Percentiles rank a stretch among this genome's conserved stretches.
Evolutionary conservation across 441 rosid species (phyloP).

Genomic region (Bruguiera hainesii): DNA sequence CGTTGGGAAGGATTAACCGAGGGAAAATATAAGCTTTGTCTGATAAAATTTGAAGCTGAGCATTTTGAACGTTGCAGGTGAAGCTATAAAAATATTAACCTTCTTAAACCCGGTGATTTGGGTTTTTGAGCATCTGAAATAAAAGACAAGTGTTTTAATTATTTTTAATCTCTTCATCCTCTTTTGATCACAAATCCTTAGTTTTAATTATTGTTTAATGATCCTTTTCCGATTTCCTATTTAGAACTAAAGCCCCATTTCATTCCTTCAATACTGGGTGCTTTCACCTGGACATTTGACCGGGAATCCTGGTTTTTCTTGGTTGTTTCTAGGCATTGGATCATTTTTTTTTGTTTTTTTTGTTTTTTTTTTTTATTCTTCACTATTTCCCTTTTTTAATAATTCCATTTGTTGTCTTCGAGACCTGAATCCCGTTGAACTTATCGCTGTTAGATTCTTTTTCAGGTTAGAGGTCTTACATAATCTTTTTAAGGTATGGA

Average conservation of each 20-base stretch:
- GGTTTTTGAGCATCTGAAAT: constrained; percentile 7
- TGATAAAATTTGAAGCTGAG: neutral
- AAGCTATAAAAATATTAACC: constrained; percentile 3
- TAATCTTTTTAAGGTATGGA: constrained; percentile 36
- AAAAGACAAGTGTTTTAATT: constrained; percentile 8
- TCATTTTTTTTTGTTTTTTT: neutral
- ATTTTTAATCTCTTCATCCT: constrained; percentile 17
- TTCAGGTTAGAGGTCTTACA: constrained; percentile 20
- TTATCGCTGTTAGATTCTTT: constrained; percentile 3
- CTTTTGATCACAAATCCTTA: constrained; percentile 2
- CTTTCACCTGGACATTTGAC: constrained; percentile 20
- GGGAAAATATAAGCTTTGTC: neutral
- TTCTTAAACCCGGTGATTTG: neutral
- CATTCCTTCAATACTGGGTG: constrained; percentile 23
- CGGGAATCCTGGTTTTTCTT: constrained; percentile 21
- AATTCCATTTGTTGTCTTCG: constrained; percentile 5
- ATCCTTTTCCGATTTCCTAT: constrained; percentile 5
- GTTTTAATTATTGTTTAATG: constrained; percentile 12
- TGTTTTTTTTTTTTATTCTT: neutral
- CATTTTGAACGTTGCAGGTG: neutral
- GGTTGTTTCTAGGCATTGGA: constrained; percentile 8
- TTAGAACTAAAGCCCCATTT: constrained; percentile 9
- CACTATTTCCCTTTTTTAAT: neutral
- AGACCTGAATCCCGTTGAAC: neutral
- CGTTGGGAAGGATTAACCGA: neutral